Evolutionary conservation across 2,329 filamentous ascomycete genomes (phyloP).

Genomic region (Pseudogymnoascus sp.): DNA sequence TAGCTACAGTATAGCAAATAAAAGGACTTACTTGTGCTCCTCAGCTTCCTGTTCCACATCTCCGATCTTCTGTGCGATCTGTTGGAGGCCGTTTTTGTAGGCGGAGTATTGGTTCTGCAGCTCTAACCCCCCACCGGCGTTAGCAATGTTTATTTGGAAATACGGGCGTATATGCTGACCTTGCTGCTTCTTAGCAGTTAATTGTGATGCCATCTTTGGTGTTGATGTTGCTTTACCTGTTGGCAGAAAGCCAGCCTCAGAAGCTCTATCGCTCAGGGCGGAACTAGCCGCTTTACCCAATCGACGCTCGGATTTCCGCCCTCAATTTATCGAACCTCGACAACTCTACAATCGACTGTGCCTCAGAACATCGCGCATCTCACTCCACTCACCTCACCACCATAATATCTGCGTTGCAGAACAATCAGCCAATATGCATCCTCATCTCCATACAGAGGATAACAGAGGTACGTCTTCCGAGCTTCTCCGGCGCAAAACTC

Average conservation of each 20-base stretch:
- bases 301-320: neutral
- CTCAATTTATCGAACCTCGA: neutral
- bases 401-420: slow-evolving; percentile 5
- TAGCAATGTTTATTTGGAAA: slow-evolving; percentile 5
- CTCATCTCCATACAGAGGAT: slow-evolving; percentile 88
- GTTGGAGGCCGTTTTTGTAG: slow-evolving; percentile 73
- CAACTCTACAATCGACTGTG: neutral
- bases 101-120: slow-evolving; percentile 72
- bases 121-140: slow-evolving; percentile 41
- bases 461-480: slow-evolving; percentile 58
- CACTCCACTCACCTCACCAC: neutral
- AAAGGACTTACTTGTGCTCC: slow-evolving; percentile 79
- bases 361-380: neutral
- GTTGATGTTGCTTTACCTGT: slow-evolving; percentile 7
- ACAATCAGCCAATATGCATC: slow-evolving; percentile 66
- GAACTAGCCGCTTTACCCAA: slow-evolving; percentile 2
- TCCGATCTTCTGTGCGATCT: slow-evolving; percentile 91
- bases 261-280: neutral
- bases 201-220: slow-evolving; percentile 26
- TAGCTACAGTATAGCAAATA: slow-evolving; percentile 9
- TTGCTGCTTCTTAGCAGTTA: slow-evolving; percentile 29
- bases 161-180: slow-evolving; percentile 18
- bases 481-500: neutral
- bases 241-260: slow-evolving; percentile 2
- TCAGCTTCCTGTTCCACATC: slow-evolving; percentile 96